Percentiles rank a stretch among this genome's conserved stretches.
phyloP scores from a whole-genome alignment of 495 filamentous ascomycete genomes.

The Aspergillus cristatus region DNA sequence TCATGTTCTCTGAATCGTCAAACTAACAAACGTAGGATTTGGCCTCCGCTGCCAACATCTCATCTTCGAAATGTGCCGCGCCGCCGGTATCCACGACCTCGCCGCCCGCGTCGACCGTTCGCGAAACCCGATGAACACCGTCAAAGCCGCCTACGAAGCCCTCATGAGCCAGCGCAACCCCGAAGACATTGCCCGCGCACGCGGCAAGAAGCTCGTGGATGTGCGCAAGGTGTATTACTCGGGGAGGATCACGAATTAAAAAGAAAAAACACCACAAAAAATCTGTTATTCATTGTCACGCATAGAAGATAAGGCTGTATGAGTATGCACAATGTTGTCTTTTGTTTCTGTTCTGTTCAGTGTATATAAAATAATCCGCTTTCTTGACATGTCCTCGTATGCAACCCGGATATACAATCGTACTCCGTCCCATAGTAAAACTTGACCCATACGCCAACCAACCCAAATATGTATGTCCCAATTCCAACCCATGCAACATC shows the following conservation, averaged over 20 bases:
- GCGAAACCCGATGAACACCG: slow-evolving; percentile 91
- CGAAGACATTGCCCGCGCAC: slow-evolving; percentile 74
- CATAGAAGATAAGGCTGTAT: slow-evolving; percentile 21
- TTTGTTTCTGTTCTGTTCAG: slow-evolving; percentile 15
- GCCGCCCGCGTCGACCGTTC: slow-evolving; percentile 67
- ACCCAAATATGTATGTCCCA: background rate
- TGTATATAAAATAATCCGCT: slow-evolving; percentile 43
- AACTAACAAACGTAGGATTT: slow-evolving; percentile 52
- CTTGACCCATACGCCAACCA: slow-evolving; percentile 3
- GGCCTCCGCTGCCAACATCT: slow-evolving; percentile 82
- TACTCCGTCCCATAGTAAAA: no score
- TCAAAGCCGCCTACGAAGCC: slow-evolving; percentile 81
- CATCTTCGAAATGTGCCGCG: slow-evolving; percentile 86
- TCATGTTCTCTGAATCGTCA: background rate
- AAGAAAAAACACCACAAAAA: background rate
- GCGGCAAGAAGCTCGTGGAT: slow-evolving; percentile 92
- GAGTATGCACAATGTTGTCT: slow-evolving; percentile 11
- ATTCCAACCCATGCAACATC: no score
- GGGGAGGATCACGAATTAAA: slow-evolving; percentile 41
- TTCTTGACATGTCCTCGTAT: slow-evolving; percentile 17
- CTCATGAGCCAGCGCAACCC: slow-evolving; percentile 74
- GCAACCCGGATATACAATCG: no score
- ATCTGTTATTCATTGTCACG: slow-evolving; percentile 7
- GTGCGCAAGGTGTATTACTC: slow-evolving; percentile 96
- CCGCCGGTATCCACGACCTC: slow-evolving; percentile 76